phyloP scores from a whole-genome alignment of 2,329 filamentous ascomycete genomes.

The Elsinoe fawcettii region DNA sequence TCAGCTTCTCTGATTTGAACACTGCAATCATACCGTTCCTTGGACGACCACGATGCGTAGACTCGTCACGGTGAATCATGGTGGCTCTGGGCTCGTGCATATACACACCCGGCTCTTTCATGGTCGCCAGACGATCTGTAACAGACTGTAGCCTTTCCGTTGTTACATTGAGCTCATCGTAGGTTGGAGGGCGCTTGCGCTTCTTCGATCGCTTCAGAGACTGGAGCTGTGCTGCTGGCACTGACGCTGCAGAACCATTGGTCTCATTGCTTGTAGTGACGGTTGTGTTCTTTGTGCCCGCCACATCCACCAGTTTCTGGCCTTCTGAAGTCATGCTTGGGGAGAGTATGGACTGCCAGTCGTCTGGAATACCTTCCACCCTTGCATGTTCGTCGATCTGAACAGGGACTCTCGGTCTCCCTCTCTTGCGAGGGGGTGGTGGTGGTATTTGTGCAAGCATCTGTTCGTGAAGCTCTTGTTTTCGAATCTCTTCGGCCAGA shows the following conservation, averaged over 20 bases:
- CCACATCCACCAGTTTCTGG: background rate
- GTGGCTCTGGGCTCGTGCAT: constrained; percentile 40
- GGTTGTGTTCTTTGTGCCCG: background rate
- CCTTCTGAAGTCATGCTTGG: background rate
- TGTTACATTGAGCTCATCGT: background rate
- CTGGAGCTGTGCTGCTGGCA: background rate
- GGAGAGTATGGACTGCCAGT: background rate
- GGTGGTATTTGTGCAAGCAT: background rate
- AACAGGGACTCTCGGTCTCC: background rate
- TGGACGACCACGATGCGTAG: constrained; percentile 32
- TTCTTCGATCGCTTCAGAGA: background rate
- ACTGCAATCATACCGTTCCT: constrained; percentile 37
- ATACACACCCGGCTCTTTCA: constrained; percentile 33
- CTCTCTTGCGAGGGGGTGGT: background rate
- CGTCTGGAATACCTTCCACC: background rate
- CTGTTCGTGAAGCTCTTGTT: background rate
- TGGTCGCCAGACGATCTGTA: constrained; percentile 27
- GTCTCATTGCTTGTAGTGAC: too few relatives aligned
- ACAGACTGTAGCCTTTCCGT: constrained; percentile 23
- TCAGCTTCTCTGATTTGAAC: constrained; percentile 33
- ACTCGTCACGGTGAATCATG: constrained; percentile 24
- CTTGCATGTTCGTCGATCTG: background rate
- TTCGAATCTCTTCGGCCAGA: background rate
- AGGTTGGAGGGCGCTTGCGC: background rate
- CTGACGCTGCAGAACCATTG: too few relatives aligned